Base-by-base conservation (phyloP, 768 basidiomycete genomes). In the Russula ochroleuca region DNA sequence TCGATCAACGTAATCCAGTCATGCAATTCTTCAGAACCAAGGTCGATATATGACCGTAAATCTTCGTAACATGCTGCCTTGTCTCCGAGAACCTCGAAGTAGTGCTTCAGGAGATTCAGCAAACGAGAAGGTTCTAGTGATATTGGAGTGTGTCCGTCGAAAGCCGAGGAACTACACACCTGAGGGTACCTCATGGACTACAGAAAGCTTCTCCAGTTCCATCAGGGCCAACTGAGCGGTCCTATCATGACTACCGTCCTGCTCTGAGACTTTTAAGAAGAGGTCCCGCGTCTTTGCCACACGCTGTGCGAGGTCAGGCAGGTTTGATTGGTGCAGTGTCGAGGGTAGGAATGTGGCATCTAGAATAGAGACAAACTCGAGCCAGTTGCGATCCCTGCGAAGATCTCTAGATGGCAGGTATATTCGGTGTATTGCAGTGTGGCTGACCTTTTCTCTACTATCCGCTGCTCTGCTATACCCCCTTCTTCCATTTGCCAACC, bases 31-130 rank as follows among this genome's bases (percentile, higher is more conserved):
- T 80, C 76, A 54, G 74, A 80, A 25, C 81, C 75, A 15, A 89
- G 74, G 9, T 70, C 70, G 14, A 87, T 73, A 71, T 88, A 93
- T 3, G 85, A 83, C 67, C 80, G 81, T 45, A 96, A 76, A 69
- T 97, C 94, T 74, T 95, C 94, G 62, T 85, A 91, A 72, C 92
- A 93, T 73, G 90, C 92, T 6, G 87, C 78, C 74, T 94, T 96
- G 73, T 86, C 84, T 35, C 90, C 87, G 68, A 93, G 83, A 62
- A 77, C 77, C 45, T 82, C 76, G 70, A 93, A 85, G 73, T 95
- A 96, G 53, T 78, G 74, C 69, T 84, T 77, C 70, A 94, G 75
- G 60, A 87, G 76, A 13, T 73, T 70, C 37, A 81, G 71, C 59
- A 86, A 68, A 33, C 75, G 74, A 14, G 69, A 69, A 33, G 78